These are phyloP conservation scores for Calocybe cyanea DNA, from an alignment of 768 basidiomycete genomes.

Conservation along the genomic window DNA sequence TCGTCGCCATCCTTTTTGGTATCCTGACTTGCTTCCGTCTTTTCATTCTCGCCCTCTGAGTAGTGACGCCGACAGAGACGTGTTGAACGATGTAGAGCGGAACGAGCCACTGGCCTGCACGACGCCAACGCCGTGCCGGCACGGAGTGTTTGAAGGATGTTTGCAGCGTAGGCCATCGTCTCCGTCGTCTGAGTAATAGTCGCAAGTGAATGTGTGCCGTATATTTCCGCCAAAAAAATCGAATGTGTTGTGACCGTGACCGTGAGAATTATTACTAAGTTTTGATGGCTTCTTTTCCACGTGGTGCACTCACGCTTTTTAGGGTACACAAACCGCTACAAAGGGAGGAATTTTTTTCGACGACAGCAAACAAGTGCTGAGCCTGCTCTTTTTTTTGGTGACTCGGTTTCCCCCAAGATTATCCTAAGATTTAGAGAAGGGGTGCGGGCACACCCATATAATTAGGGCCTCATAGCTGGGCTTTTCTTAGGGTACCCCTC, in stretches of 20 bases:
- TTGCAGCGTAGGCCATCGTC: slow-evolving; percentile 36
- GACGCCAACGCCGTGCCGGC: slow-evolving; percentile 59
- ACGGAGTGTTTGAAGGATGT: slow-evolving; percentile 51
- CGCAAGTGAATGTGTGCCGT: slow-evolving; percentile 7
- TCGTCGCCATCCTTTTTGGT: slow-evolving; percentile 21
- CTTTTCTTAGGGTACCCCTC: slow-evolving; percentile 2
- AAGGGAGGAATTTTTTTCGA: slow-evolving; percentile 4
- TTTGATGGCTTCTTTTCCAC: too few species aligned
- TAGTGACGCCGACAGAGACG: slow-evolving; percentile 44
- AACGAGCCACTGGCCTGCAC: slow-evolving; percentile 40
- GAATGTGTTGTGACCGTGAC: too few species aligned
- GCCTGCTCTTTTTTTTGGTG: neutral
- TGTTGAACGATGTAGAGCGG: slow-evolving; percentile 23
- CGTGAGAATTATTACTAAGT: too few species aligned
- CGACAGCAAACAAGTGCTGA: neutral
- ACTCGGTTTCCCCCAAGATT: slow-evolving; percentile 6
- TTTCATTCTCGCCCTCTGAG: slow-evolving; percentile 49
- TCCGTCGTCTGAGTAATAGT: slow-evolving; percentile 14
- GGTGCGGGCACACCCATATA: slow-evolving; percentile 14
- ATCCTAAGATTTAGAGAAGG: neutral
- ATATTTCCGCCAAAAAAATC: slow-evolving; percentile 17
- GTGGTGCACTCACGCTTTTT: too few species aligned
- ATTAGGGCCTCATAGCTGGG: neutral
- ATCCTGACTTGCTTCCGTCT: slow-evolving; percentile 23
- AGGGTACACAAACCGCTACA: too few species aligned